A percentile compares a stretch with the other conserved stretches of the same genome.
phyloP scores from a whole-genome alignment of 176 grass and related monocot species.

The Rhipidocladum racemiflorum region DNA sequence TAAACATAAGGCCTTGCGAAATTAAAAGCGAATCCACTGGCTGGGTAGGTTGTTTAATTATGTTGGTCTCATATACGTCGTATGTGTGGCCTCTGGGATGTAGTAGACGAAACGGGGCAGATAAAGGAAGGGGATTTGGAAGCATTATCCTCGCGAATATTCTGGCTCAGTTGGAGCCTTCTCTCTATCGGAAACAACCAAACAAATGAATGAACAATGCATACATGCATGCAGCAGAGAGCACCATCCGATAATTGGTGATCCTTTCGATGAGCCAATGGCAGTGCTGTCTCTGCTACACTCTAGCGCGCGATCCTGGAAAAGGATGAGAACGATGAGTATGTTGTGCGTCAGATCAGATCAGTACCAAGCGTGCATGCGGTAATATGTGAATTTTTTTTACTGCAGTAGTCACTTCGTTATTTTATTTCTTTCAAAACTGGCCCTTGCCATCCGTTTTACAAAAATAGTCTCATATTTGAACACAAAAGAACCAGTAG shows the following conservation, averaged over 20 bases:
- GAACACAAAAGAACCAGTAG: too few relatives aligned
- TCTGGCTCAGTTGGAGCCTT: neutral
- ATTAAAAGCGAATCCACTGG: neutral
- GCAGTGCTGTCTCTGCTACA: neutral
- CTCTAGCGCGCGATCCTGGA: neutral
- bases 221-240: neutral
- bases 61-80: neutral
- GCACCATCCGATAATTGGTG: neutral
- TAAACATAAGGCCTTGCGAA: neutral
- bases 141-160: constrained; percentile 41
- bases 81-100: neutral
- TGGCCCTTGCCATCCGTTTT: too few relatives aligned
- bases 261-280: constrained; percentile 15
- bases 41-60: neutral
- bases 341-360: neutral
- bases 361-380: neutral
- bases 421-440: too few relatives aligned
- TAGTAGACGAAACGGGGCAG: neutral
- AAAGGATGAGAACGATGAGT: neutral
- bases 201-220: neutral
- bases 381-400: too few relatives aligned
- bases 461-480: too few relatives aligned
- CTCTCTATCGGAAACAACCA: neutral
- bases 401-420: too few relatives aligned
- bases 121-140: neutral